Evolutionary conservation across 345 rosid species (phyloP).

Genomic region (Laguncularia racemosa): DNA sequence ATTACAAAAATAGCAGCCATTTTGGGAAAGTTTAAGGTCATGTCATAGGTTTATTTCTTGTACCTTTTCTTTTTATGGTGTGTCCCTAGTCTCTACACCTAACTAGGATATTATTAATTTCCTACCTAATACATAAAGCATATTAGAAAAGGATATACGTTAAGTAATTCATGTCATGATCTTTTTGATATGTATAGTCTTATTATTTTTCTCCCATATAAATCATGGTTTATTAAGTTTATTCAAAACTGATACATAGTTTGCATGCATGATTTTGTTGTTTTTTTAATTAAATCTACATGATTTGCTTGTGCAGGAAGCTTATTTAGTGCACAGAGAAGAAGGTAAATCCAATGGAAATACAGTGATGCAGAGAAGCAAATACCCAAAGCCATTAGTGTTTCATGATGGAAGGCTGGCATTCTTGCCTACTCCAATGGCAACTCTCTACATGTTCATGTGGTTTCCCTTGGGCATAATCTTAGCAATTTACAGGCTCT

Average conservation of each 20-base stretch:
- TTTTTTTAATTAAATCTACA: too few species aligned
- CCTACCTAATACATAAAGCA: too few species aligned
- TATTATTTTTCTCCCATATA: too few species aligned
- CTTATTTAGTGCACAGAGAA: constrained; percentile 51
- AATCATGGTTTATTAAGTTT: too few species aligned
- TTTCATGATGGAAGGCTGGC: constrained; percentile 99
- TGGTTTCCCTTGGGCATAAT: constrained; percentile 73
- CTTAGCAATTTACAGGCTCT: constrained; percentile 58
- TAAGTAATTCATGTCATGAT: too few species aligned
- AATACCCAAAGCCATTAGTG: constrained; percentile 78
- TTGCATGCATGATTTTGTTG: too few species aligned
- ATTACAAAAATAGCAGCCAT: neutral
- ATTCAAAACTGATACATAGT: too few species aligned
- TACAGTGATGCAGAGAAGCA: constrained; percentile 46
- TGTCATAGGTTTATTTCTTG: neutral
- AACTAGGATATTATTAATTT: too few species aligned
- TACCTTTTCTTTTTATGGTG: neutral
- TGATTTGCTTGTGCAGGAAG: constrained; percentile 42
- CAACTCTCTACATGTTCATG: constrained; percentile 60
- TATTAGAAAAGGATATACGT: too few species aligned
- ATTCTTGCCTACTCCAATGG: constrained; percentile 76
- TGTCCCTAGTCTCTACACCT: neutral
- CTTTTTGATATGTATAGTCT: too few species aligned
- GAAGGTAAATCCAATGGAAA: constrained; percentile 24
- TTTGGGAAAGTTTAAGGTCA: neutral